These are phyloP conservation scores for Russula virescens DNA, from an alignment of 768 basidiomycete species.

Conservation along the genomic window DNA sequence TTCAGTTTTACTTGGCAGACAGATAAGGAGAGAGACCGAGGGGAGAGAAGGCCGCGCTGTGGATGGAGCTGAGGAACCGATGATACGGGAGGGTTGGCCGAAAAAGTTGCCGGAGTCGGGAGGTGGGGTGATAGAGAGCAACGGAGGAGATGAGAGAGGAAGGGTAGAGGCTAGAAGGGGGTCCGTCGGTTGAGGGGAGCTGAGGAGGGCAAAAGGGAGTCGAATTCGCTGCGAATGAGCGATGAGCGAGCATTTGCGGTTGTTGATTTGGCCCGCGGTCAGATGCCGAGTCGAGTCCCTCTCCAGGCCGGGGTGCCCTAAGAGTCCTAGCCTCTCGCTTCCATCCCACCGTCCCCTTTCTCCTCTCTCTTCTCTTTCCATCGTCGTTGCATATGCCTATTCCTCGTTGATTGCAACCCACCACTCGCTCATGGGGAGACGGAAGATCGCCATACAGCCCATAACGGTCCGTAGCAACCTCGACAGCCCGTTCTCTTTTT, in stretches of 20 bases:
- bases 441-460: constrained; percentile 80
- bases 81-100: too few species aligned
- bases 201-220: background rate
- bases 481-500: constrained; percentile 23
- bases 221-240: constrained; percentile 10
- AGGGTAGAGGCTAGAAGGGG: background rate
- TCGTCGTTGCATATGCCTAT: constrained; percentile 9
- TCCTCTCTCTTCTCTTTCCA: constrained; percentile 14
- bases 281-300: constrained; percentile 19
- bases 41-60: background rate
- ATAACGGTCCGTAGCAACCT: constrained; percentile 69
- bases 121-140: constrained; percentile 14
- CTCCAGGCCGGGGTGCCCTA: constrained; percentile 4
- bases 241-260: constrained; percentile 2
- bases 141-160: constrained; percentile 3
- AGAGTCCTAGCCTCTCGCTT: constrained; percentile 22
- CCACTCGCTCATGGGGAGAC: constrained; percentile 49
- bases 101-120: too few species aligned
- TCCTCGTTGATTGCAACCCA: constrained; percentile 4
- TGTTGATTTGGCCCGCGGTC: constrained; percentile 23
- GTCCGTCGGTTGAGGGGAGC: background rate
- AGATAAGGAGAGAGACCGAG: constrained; percentile 3
- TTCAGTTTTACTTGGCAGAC: background rate
- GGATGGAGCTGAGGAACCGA: background rate
- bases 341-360: constrained; percentile 12